Percentiles rank a stretch among this genome's conserved stretches.
These are phyloP conservation scores for Neoboletus magnificus DNA, from an alignment of 768 basidiomycete genomes.

Conservation along the genomic window DNA sequence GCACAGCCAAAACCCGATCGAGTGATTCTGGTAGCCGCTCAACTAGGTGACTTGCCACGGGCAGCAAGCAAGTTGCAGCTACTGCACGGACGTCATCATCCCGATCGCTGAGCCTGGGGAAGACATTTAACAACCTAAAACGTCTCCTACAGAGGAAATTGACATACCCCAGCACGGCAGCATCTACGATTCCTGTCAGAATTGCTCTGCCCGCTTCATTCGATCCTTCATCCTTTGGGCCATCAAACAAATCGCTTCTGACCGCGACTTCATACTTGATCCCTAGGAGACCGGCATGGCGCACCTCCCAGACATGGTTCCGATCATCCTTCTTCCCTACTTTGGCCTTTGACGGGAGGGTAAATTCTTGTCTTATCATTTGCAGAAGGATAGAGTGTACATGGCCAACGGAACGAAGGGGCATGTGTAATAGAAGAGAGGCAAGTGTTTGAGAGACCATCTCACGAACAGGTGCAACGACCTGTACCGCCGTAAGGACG, in stretches of 20 bases:
- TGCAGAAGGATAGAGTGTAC: constrained; percentile 82
- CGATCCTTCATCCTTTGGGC: constrained; percentile 33
- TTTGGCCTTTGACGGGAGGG: constrained; percentile 37
- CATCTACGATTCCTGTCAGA: constrained; percentile 80
- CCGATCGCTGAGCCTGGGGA: constrained; percentile 72
- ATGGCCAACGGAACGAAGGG: constrained; percentile 68
- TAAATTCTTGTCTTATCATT: constrained; percentile 92
- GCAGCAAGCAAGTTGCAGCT: constrained; percentile 86
- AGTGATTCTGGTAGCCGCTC: constrained; percentile 69
- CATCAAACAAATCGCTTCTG: constrained; percentile 70
- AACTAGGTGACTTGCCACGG: constrained; percentile 82
- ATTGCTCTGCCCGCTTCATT: constrained; percentile 51
- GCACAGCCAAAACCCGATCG: constrained; percentile 68
- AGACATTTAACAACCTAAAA: constrained; percentile 8
- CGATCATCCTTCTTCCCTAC: constrained; percentile 36
- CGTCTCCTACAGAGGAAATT: background rate
- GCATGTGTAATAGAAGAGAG: constrained; percentile 85
- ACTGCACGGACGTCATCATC: constrained; percentile 98
- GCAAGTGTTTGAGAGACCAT: constrained; percentile 94
- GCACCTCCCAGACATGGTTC: constrained; percentile 89
- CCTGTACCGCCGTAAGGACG: constrained; percentile 37
- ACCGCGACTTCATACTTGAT: constrained; percentile 99
- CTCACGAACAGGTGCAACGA: constrained; percentile 95
- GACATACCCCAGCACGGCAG: constrained; percentile 81
- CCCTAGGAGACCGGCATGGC: constrained; percentile 95